Evolutionary conservation across 106 monocot genomes (phyloP).

Genomic region (Allium cepa): DNA sequence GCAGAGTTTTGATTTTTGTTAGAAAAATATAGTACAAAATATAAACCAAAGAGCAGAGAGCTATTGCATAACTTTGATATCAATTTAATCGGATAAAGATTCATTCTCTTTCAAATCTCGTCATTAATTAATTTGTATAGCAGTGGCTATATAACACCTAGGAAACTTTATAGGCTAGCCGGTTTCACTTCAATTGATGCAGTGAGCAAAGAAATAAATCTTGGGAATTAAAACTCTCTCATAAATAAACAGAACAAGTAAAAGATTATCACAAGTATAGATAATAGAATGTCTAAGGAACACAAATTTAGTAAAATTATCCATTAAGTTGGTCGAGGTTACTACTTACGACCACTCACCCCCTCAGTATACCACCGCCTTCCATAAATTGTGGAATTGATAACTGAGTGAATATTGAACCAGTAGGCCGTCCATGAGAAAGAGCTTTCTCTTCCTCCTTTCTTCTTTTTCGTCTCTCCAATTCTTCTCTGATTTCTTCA

Average conservation of each 20-base stretch:
- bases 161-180: too few relatives aligned
- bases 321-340: too few relatives aligned
- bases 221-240: background rate
- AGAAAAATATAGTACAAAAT: background rate
- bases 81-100: background rate
- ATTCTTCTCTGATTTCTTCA: constrained; percentile 81
- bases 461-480: constrained; percentile 59
- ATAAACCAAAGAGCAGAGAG: background rate
- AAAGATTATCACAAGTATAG: background rate
- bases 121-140: too few relatives aligned
- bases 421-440: constrained; percentile 44
- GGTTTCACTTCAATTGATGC: background rate
- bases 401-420: constrained; percentile 62
- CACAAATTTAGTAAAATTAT: background rate
- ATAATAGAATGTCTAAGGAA: background rate
- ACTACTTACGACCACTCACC: constrained; percentile 28
- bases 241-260: background rate
- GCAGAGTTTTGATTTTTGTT: background rate
- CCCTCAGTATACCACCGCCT: constrained; percentile 69
- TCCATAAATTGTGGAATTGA: constrained; percentile 74
- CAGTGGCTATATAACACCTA: too few relatives aligned
- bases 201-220: background rate
- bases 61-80: background rate
- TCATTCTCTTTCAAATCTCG: background rate
- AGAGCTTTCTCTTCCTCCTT: constrained; percentile 64